Conservation (phyloP, 768 basidiomycete genomes). For the Suillus occidentalis region DNA sequence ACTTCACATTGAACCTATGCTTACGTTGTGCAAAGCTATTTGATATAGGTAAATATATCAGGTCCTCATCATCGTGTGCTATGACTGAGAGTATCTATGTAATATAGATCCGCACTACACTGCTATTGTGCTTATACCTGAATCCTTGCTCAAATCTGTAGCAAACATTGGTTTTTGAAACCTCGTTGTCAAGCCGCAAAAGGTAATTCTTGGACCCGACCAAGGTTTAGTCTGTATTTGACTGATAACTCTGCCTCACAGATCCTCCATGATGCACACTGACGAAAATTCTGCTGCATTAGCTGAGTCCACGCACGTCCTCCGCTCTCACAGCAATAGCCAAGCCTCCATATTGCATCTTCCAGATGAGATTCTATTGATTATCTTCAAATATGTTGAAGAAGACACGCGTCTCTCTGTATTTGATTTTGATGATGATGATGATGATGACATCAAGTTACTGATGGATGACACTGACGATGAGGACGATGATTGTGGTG, state of each 20-base stretch:
- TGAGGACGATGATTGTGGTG: no score
- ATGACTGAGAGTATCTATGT: background rate
- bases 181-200: background rate
- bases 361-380: background rate
- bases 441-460: no score
- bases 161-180: background rate
- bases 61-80: background rate
- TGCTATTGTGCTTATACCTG: background rate
- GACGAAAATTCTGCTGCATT: background rate
- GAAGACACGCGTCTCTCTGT: background rate
- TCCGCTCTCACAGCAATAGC: background rate
- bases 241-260: background rate
- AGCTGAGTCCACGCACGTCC: background rate
- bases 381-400: background rate
- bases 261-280: background rate
- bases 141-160: background rate
- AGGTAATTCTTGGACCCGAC: background rate
- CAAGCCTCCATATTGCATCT: background rate
- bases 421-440: no score
- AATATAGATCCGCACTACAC: background rate
- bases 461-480: background rate
- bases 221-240: background rate
- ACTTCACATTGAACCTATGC: background rate
- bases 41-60: background rate
- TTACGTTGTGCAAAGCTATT: background rate